These are phyloP conservation scores for Akanthomyces uredinophilus DNA, from an alignment of 2,329 filamentous ascomycete species.

Conservation along the genomic window DNA sequence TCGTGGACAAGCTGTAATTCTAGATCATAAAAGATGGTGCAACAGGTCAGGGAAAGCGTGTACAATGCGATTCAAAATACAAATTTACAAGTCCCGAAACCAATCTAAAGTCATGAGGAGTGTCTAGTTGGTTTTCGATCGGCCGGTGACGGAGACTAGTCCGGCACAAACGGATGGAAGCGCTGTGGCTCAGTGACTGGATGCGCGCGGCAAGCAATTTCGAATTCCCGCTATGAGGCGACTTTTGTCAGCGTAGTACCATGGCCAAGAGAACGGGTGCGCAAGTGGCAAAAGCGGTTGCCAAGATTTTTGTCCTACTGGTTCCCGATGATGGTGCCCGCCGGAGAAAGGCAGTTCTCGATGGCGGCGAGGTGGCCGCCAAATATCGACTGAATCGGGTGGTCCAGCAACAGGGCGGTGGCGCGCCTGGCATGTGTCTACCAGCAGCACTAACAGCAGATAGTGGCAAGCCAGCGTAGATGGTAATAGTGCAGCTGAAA, in stretches of 20 bases:
- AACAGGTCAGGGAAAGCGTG: background rate
- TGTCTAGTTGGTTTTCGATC: background rate
- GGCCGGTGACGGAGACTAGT: background rate
- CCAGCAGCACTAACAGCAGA: background rate
- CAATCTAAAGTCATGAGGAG: no score
- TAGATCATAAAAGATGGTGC: background rate
- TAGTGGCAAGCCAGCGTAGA: no score
- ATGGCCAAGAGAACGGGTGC: background rate
- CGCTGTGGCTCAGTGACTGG: background rate
- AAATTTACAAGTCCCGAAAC: background rate
- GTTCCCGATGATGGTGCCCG: background rate
- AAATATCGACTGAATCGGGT: slow-evolving; percentile 2
- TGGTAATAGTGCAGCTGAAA: background rate
- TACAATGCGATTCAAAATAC: background rate
- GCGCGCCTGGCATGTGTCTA: background rate
- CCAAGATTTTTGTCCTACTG: background rate
- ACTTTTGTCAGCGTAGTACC: background rate
- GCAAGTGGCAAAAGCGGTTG: background rate
- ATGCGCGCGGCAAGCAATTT: slow-evolving; percentile 8
- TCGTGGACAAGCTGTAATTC: background rate
- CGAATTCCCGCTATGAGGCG: background rate
- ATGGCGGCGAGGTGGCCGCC: background rate
- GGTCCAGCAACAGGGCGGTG: background rate
- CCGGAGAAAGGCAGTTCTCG: background rate
- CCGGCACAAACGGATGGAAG: background rate